Evolutionary conservation across 2,329 filamentous ascomycete genomes (phyloP).

Genomic region (Cladosporium colombiae): DNA sequence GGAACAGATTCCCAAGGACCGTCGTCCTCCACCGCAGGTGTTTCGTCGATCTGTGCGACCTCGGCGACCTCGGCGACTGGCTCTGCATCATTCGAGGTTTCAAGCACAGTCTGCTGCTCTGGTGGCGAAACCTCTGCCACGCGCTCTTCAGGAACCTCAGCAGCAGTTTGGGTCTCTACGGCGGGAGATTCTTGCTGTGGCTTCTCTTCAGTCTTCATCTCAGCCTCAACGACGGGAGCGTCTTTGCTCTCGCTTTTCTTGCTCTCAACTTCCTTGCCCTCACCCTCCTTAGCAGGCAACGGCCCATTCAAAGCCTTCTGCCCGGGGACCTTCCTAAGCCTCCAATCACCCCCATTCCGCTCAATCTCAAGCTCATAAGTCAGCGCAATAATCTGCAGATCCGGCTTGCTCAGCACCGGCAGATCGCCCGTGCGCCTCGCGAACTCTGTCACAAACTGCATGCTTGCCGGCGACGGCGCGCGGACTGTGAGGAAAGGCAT

Average conservation of each 20-base stretch:
- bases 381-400: slow-evolving; percentile 85
- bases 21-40: background rate
- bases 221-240: background rate
- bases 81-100: background rate
- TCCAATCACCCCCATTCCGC: slow-evolving; percentile 84
- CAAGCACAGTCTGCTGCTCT: background rate
- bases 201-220: background rate
- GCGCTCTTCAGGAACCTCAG: slow-evolving; percentile 16
- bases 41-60: background rate
- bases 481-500: slow-evolving; percentile 81
- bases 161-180: slow-evolving; percentile 4
- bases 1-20: slow-evolving; percentile 4
- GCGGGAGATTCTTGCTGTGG: background rate
- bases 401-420: slow-evolving; percentile 81
- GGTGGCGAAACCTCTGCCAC: slow-evolving; percentile 9
- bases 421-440: slow-evolving; percentile 87
- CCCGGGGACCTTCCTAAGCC: slow-evolving; percentile 73
- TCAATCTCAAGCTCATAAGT: slow-evolving; percentile 95
- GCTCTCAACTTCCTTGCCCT: slow-evolving; percentile 13
- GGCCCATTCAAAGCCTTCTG: slow-evolving; percentile 77
- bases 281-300: slow-evolving; percentile 50
- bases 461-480: slow-evolving; percentile 71
- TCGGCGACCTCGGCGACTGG: background rate
- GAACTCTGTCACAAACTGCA: slow-evolving; percentile 80
- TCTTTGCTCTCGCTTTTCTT: slow-evolving; percentile 31